Percentiles rank a stretch among this genome's conserved stretches.
Evolutionary conservation across 2,329 filamentous ascomycete genomes (phyloP).

Genomic region (Trichoderma afroharzianum): DNA sequence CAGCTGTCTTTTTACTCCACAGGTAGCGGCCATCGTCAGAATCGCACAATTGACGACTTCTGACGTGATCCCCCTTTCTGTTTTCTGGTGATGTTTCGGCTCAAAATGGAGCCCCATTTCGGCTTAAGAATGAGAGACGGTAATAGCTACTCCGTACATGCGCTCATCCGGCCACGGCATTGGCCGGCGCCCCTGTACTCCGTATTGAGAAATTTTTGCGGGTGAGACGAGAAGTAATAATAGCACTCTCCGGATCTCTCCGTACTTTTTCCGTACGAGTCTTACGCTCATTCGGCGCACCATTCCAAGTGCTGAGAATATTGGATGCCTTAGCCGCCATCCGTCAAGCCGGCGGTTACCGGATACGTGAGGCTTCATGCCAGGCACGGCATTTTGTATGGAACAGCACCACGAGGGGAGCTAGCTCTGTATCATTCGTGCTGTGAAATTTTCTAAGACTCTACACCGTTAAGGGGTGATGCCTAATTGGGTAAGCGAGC

Average conservation of each 20-base stretch:
- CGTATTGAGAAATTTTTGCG: not conserved
- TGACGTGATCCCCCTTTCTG: conserved; percentile 2
- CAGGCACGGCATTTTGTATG: not conserved
- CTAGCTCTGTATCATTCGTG: not conserved
- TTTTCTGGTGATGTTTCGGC: conserved; percentile 10
- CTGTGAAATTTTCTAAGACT: not conserved
- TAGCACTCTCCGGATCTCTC: not conserved
- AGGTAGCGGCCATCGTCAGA: not conserved
- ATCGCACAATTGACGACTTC: conserved; percentile 6
- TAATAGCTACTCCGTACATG: not conserved
- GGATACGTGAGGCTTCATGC: not conserved
- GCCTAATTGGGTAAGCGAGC: conserved; percentile 1
- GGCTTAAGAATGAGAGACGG: conserved; percentile 1
- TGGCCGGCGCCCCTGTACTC: not conserved
- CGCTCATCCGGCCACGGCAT: not conserved
- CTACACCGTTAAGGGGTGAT: not conserved
- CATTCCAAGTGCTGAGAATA: not conserved
- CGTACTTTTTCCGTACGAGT: not conserved
- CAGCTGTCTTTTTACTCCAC: not conserved
- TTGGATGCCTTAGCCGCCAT: not conserved
- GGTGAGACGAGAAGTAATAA: not conserved
- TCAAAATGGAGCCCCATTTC: conserved; percentile 14
- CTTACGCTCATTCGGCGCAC: not conserved
- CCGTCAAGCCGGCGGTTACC: not conserved
- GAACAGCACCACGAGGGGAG: not conserved